Evolutionary conservation across 148 eudicot genomes (phyloP), one percentile per base, ranked within the genome.

Genomic region (Limonium bicolor): DNA sequence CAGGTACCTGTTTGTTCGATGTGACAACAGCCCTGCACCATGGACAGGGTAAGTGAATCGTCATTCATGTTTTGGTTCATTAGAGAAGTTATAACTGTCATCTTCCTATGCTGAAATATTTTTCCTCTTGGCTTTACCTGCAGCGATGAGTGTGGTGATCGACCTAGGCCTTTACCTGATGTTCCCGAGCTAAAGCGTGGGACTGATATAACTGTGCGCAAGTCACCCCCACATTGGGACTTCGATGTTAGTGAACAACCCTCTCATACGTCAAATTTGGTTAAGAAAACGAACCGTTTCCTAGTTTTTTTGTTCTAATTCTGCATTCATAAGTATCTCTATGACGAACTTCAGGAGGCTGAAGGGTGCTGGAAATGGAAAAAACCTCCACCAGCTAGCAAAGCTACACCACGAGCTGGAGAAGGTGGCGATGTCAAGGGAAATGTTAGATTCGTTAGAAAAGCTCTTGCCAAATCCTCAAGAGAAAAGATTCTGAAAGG

Each of bases 1-100:
- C 59, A 76, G 94, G 41, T 86, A 82, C 58, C 41, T 86, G 18
- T 82, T 86, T 53, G 80, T 86, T 29, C 64, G 96, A 58, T 86
- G 96, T 53, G 96, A 87, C 60, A 82, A 87, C 67, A 72, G 71
- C 46, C 96, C 96, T 61, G 96, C 96, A 36, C 96, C 96, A 32
- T 86, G 96, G 96, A 73, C 94, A n/a, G 82, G 94, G 96, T 86
- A 42, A 36, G 77, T 42, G 5, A 32, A 43, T 46, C 48, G 9
- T 48, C 52, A 14, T 19, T 16, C 16, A 26, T 16, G 30, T 18
- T 37, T 32, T 46, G 50, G 64, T n/a, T n/a, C n/a, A n/a, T n/a
- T n/a, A n/a, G n/a, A n/a, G 46, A 65, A 60, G 41, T 66, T 44
- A 16, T 69, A 36, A 36, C 46, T 32, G 49, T 50, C n/a, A 36